These are phyloP conservation scores for Aspergillus baeticus DNA, from an alignment of 495 filamentous ascomycete genomes.

Conservation along the genomic window DNA sequence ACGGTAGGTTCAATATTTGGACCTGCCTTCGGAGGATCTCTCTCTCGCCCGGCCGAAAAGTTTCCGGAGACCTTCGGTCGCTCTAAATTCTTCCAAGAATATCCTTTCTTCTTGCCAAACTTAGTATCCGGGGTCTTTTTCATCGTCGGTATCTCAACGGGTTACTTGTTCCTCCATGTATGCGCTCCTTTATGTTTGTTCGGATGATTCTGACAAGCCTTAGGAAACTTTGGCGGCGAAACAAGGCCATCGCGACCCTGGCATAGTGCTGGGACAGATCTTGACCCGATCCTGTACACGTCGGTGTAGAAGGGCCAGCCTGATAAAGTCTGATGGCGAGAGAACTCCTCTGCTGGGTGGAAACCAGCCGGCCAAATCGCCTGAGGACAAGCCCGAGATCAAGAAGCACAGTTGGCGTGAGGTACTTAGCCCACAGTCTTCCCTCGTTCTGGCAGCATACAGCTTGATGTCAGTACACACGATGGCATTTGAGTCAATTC, in stretches of 20 bases:
- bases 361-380: constrained; percentile 14
- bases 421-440: constrained; percentile 71
- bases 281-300: constrained; percentile 32
- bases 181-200: not conserved
- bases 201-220: not conserved
- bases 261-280: constrained; percentile 60
- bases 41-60: constrained; percentile 72
- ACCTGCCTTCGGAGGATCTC: constrained; percentile 79
- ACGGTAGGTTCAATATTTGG: constrained; percentile 84
- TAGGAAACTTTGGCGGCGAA: constrained; percentile 72
- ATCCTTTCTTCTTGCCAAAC: constrained; percentile 83
- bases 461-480: constrained; percentile 73
- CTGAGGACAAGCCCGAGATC: constrained; percentile 5
- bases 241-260: constrained; percentile 64
- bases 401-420: constrained; percentile 56
- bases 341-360: constrained; percentile 33
- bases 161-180: constrained; percentile 66
- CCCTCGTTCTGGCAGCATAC: constrained; percentile 73
- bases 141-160: constrained; percentile 66
- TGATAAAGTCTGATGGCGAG: constrained; percentile 37
- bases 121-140: constrained; percentile 71
- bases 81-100: constrained; percentile 64
- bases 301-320: constrained; percentile 13
- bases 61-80: constrained; percentile 67
- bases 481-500: constrained; percentile 75